Evolutionary conservation across 73 alveolate genomes (phyloP).

Genomic region (Tetrahymena malaccensis): DNA sequence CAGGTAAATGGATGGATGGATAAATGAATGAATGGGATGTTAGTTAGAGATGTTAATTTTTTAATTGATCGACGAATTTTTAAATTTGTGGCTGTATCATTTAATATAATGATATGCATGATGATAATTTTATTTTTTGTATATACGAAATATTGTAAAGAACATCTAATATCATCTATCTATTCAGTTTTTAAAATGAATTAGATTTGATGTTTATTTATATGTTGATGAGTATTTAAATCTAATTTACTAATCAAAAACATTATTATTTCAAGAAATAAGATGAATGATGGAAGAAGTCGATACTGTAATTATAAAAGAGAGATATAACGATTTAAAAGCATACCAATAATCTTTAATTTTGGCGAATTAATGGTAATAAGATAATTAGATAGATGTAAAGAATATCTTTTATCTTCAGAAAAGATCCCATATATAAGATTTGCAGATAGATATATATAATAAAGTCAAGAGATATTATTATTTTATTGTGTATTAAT

Average conservation of each 20-base stretch:
- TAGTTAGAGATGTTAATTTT: not conserved
- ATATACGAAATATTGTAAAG: not conserved
- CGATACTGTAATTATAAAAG: not conserved
- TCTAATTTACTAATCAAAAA: not conserved
- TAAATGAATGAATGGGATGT: not conserved
- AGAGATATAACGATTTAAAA: not conserved
- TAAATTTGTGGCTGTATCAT: not conserved
- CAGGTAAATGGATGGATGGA: not conserved
- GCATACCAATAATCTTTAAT: not conserved
- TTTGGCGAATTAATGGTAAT: not conserved
- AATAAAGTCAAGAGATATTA: not conserved
- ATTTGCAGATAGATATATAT: not conserved
- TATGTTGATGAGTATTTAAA: not conserved
- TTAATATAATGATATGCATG: not conserved
- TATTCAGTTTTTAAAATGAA: not conserved
- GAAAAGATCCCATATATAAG: not conserved
- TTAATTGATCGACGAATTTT: not conserved
- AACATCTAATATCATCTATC: not conserved
- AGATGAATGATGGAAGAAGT: not conserved
- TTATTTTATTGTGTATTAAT: not conserved
- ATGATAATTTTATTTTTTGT: too few species aligned
- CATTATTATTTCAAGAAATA: not conserved
- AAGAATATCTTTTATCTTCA: not conserved
- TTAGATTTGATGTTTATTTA: not conserved
- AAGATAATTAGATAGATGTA: not conserved